Evolutionary conservation across 2,329 filamentous ascomycete species (phyloP).

Genomic region (Alternaria longipes): DNA sequence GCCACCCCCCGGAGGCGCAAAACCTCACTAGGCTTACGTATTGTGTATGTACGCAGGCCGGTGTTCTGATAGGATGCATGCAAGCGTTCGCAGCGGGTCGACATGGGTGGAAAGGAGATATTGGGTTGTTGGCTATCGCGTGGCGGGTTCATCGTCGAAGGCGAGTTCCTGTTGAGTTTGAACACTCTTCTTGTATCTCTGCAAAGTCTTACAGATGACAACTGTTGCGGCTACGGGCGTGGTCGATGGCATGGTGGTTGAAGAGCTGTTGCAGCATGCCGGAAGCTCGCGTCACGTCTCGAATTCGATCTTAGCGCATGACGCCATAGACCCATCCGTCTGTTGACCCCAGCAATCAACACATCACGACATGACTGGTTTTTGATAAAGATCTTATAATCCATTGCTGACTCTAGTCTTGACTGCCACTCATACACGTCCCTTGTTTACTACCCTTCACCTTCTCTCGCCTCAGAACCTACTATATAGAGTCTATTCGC

Average conservation of each 20-base stretch:
- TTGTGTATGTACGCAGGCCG: background rate
- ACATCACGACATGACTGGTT: background rate
- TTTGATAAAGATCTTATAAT: background rate
- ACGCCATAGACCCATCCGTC: background rate
- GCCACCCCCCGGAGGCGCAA: conserved; percentile 14
- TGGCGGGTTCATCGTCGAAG: background rate
- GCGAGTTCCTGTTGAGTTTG: background rate
- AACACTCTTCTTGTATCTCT: background rate
- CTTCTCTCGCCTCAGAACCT: background rate
- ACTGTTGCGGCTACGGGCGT: background rate
- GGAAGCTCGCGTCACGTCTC: background rate
- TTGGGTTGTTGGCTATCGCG: background rate
- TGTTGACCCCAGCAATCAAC: background rate
- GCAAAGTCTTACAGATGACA: background rate
- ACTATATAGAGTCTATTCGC: background rate
- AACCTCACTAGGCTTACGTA: background rate
- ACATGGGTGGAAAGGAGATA: background rate
- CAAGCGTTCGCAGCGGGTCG: background rate
- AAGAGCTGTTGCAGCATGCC: background rate
- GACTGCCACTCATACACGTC: background rate
- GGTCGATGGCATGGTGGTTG: background rate
- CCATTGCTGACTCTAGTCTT: background rate
- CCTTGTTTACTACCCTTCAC: background rate
- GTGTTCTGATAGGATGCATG: background rate
- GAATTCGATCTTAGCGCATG: background rate